Conservation (phyloP, 164 flowering plant species). For the Amborella trichopoda region DNA sequence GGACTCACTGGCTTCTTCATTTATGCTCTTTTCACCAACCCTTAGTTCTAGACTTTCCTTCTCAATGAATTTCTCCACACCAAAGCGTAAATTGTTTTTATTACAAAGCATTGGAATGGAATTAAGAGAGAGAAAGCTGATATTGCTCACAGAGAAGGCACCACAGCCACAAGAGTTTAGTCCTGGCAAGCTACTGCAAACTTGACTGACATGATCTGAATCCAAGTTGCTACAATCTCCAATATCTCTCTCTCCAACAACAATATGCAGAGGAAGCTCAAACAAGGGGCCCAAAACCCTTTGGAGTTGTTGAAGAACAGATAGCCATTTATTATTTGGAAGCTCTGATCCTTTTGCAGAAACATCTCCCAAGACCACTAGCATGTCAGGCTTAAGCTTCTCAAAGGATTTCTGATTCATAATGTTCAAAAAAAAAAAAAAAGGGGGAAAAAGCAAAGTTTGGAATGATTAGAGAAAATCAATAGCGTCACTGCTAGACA, state of each 20-base stretch:
- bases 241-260: conserved; percentile 63
- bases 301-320: conserved; percentile 50
- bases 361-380: conserved; percentile 61
- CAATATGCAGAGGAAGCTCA: conserved; percentile 43
- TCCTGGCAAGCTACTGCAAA: conserved; percentile 45
- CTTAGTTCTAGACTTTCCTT: conserved; percentile 30
- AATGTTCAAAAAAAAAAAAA: conserved; percentile 1
- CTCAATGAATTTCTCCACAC: conserved; percentile 51
- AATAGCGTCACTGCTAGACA: background rate
- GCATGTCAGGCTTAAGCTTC: conserved; percentile 59
- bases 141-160: conserved; percentile 43
- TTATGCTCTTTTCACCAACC: conserved; percentile 8
- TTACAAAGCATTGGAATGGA: conserved; percentile 58
- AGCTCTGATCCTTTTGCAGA: conserved; percentile 49
- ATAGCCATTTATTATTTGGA: conserved; percentile 32
- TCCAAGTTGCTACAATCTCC: conserved; percentile 42
- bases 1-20: conserved; percentile 6
- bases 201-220: conserved; percentile 19
- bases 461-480: background rate
- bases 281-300: conserved; percentile 42
- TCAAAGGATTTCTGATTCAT: conserved; percentile 44
- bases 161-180: conserved; percentile 54
- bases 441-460: conserved; percentile 1
- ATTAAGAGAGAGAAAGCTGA: conserved; percentile 61
- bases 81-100: conserved; percentile 35